Percentiles rank a stretch among this genome's conserved stretches.
These are phyloP conservation scores for Fusarium nanum DNA, from an alignment of 2,329 filamentous ascomycete species.

Conservation along the genomic window DNA sequence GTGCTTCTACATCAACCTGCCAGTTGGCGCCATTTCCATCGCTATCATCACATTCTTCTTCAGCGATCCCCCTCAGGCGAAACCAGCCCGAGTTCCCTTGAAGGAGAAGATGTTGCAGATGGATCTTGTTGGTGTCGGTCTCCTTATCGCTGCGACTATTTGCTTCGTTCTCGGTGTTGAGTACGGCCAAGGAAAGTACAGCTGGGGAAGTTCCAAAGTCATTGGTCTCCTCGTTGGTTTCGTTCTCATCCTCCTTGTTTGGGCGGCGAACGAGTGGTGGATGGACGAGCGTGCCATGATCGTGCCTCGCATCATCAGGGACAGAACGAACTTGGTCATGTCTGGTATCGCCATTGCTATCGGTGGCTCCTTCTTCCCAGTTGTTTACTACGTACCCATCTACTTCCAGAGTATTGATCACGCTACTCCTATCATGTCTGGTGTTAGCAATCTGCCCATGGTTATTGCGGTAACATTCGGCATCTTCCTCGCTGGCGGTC, in stretches of 20 bases:
- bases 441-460: slow-evolving; percentile 56
- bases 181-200: slow-evolving; percentile 51
- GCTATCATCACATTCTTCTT: slow-evolving; percentile 54
- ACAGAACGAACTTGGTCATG: slow-evolving; percentile 52
- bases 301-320: slow-evolving; percentile 51
- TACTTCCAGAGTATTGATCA: slow-evolving; percentile 56
- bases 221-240: slow-evolving; percentile 56
- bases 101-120: slow-evolving; percentile 59
- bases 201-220: slow-evolving; percentile 56
- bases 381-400: slow-evolving; percentile 59
- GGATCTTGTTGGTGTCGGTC: slow-evolving; percentile 56
- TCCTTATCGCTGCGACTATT: slow-evolving; percentile 57
- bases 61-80: slow-evolving; percentile 50
- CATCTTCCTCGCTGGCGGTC: slow-evolving; percentile 52
- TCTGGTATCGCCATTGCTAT: slow-evolving; percentile 55
- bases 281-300: slow-evolving; percentile 58
- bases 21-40: slow-evolving; percentile 48
- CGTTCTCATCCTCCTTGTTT: slow-evolving; percentile 48
- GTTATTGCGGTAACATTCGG: slow-evolving; percentile 56
- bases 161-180: slow-evolving; percentile 58
- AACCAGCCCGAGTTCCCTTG: slow-evolving; percentile 36
- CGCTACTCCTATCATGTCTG: slow-evolving; percentile 52
- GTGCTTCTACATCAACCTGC: slow-evolving; percentile 34
- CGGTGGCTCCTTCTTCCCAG: slow-evolving; percentile 54
- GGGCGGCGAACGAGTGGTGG: slow-evolving; percentile 52